Conservation (phyloP, 768 basidiomycete genomes). For the Suillus occidentalis region DNA sequence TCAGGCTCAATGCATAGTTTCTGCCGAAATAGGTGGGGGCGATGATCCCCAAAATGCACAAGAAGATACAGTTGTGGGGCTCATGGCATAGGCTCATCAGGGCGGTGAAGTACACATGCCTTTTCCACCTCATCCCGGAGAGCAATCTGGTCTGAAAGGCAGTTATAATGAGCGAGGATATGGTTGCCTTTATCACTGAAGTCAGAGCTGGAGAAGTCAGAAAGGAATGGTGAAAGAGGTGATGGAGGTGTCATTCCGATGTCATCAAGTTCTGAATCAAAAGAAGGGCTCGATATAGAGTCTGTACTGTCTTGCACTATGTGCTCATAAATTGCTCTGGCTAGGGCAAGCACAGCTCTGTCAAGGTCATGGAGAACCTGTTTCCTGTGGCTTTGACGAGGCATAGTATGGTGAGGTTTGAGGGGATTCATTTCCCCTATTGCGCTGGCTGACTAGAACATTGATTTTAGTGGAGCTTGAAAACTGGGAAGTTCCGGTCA, state of each 20-base stretch:
- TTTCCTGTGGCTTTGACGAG: not conserved
- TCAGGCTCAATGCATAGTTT: no score
- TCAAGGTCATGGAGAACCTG: not conserved
- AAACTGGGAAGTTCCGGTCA: not conserved
- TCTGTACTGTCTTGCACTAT: not conserved
- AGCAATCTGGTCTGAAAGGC: not conserved
- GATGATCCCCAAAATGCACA: conserved; percentile 23
- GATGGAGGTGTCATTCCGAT: not conserved
- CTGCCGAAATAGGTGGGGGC: no score
- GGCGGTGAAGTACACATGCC: not conserved
- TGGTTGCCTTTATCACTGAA: not conserved
- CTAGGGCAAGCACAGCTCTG: not conserved
- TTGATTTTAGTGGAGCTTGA: not conserved
- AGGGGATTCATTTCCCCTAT: not conserved
- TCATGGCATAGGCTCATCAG: not conserved
- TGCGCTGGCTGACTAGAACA: not conserved
- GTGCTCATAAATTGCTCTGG: not conserved
- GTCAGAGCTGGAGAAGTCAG: not conserved
- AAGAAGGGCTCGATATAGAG: not conserved
- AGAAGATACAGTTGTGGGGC: conserved; percentile 10
- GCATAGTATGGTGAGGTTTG: not conserved
- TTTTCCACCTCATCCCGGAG: conserved; percentile 4
- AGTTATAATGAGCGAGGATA: not conserved
- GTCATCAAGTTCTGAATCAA: not conserved
- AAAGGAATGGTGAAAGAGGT: not conserved